Conservation (phyloP, 2,329 filamentous ascomycete species). For the Emergomyces orientalis region DNA sequence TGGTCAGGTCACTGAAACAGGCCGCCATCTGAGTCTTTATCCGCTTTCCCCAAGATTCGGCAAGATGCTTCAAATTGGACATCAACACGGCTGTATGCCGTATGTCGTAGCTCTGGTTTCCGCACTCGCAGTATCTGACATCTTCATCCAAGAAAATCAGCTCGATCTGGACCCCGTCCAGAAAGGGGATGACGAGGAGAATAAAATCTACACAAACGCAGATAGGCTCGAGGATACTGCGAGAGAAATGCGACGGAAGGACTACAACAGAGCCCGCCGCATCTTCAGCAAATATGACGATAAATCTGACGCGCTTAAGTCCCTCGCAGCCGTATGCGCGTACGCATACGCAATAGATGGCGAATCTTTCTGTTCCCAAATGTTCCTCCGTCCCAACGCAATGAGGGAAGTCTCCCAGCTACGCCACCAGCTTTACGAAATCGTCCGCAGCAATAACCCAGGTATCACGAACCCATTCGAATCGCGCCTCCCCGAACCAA, state of each 20-base stretch:
- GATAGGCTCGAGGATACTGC: slow-evolving; percentile 64
- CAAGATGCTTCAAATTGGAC: slow-evolving; percentile 81
- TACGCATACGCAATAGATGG: slow-evolving; percentile 61
- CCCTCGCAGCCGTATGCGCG: slow-evolving; percentile 78
- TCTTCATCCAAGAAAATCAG: slow-evolving; percentile 77
- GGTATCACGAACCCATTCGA: slow-evolving; percentile 32
- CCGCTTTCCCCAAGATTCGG: slow-evolving; percentile 84
- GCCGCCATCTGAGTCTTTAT: slow-evolving; percentile 75
- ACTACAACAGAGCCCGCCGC: slow-evolving; percentile 62
- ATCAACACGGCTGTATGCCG: slow-evolving; percentile 69
- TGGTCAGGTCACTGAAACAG: slow-evolving; percentile 69
- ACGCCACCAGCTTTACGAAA: slow-evolving; percentile 68
- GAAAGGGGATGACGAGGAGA: slow-evolving; percentile 32
- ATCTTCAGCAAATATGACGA: slow-evolving; percentile 75
- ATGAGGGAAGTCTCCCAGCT: slow-evolving; percentile 80
- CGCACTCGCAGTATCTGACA: slow-evolving; percentile 74
- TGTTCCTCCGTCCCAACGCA: slow-evolving; percentile 80
- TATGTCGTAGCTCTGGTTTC: slow-evolving; percentile 86
- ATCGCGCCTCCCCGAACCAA: slow-evolving; percentile 49
- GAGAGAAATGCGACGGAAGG: slow-evolving; percentile 55
- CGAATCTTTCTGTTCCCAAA: slow-evolving; percentile 67
- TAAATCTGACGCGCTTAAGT: slow-evolving; percentile 78
- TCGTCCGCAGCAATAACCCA: slow-evolving; percentile 66
- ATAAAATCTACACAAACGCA: slow-evolving; percentile 47
- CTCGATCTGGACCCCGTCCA: slow-evolving; percentile 52